Base-by-base conservation (phyloP, 768 basidiomycete species). In the Mycena indigotica region DNA sequence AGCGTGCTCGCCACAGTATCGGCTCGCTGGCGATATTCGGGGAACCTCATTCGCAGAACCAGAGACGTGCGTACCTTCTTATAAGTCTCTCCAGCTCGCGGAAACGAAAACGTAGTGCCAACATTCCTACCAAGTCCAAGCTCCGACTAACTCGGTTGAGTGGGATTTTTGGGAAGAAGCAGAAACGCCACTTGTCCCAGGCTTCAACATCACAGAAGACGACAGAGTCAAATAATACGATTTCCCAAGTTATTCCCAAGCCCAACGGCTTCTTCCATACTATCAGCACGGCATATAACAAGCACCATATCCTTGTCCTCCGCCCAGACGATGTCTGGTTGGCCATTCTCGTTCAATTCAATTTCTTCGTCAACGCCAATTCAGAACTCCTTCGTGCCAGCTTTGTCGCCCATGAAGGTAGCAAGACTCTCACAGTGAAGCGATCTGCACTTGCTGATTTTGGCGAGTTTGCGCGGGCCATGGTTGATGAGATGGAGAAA, bases 261-360 rank as follows among this genome's bases (percentile, higher is more conserved):
- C 21, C 65, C 15, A 70, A 75, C 56, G 75, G 75, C 8, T 73
- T 76, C 50, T 70, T 74, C 2, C 61, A 69, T n/a, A 69, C 71
- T 17, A 64, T 72, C 19, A 41, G 72, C 5, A 44, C 57, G 39
- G 73, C 74, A 2, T 76, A 75, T 55, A 75, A 72, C 50, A 30
- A 66, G 2, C 75, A 76, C 55, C 74, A 72, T 44, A 61, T 70
- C 2, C 69, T 82, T 30, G 66, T 77, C 55, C 63, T 81, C 19
- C 71, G 80, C 5, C 81, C 80, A 13, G 80, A 82, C 52, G 81
- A 82, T 62, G 71, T 82, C 32, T 82, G 80, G 77, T 64, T 75
- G 4, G 72, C 76, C 1, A 77, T 79, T 39, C 61, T 76, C 15
- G 65, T 61, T 12, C 77, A 78, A 57, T 71, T 77, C 25, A 72